phyloP scores from a whole-genome alignment of 768 basidiomycete genomes.

The Termitomyces sp. region DNA sequence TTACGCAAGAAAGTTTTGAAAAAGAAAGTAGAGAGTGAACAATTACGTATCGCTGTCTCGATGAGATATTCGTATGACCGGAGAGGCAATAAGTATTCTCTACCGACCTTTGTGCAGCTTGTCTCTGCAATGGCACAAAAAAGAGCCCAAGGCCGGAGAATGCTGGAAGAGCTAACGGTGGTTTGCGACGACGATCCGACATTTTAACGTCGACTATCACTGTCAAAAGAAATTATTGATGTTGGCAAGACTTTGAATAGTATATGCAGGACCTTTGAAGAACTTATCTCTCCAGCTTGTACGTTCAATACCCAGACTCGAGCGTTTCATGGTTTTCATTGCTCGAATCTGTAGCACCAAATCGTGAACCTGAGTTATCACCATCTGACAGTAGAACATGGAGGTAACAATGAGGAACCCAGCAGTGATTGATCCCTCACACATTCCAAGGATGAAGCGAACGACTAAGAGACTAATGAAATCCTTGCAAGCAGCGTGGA shows the following conservation, averaged over 20 bases:
- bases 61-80: neutral
- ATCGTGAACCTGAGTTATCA: neutral
- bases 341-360: neutral
- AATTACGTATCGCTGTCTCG: neutral
- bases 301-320: neutral
- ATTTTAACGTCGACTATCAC: neutral
- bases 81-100: neutral
- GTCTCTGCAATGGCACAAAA: neutral
- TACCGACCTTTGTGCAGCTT: neutral
- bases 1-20: neutral
- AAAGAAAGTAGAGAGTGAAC: neutral
- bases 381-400: constrained; percentile 64
- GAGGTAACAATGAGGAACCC: constrained; percentile 75
- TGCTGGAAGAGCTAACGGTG: neutral
- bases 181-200: neutral
- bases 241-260: neutral
- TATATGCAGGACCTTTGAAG: neutral
- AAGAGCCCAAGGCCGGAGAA: neutral
- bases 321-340: neutral
- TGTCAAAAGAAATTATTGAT: neutral
- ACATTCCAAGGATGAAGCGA: constrained; percentile 67
- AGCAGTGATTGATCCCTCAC: constrained; percentile 69
- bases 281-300: neutral
- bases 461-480: constrained; percentile 64
- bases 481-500: constrained; percentile 69